Conservation (phyloP, 805 yeast species). For the Yamadazyma insecticola region DNA sequence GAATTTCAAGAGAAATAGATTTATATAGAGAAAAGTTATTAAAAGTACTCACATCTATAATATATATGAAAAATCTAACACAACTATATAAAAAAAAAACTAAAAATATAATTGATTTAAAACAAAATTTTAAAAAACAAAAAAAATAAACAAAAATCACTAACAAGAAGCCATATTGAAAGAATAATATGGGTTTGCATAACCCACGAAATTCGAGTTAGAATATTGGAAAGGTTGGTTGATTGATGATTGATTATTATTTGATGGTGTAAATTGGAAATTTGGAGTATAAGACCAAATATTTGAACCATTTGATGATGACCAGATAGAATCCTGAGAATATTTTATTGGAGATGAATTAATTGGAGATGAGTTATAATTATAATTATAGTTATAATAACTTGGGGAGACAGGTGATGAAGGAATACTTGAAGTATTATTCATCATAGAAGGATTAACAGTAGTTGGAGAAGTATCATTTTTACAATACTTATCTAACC, state of each 20-base stretch:
- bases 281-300: conserved; percentile 24
- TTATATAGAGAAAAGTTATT: too few relatives aligned
- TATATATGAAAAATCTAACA: too few relatives aligned
- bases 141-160: too few relatives aligned
- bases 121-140: too few relatives aligned
- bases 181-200: conserved; percentile 34
- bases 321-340: conserved; percentile 24
- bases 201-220: conserved; percentile 26
- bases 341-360: conserved; percentile 23
- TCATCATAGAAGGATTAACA: conserved; percentile 2
- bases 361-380: conserved; percentile 12
- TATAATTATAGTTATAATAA: conserved; percentile 10
- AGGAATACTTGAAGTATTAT: conserved; percentile 12
- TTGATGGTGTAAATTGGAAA: conserved; percentile 13
- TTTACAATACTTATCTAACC: conserved; percentile 33
- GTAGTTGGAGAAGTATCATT: conserved; percentile 1
- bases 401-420: conserved; percentile 18
- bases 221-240: conserved; percentile 18
- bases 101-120: not conserved
- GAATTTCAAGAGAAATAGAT: conserved; percentile 9
- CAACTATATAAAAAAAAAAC: too few relatives aligned
- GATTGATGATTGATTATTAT: conserved; percentile 2
- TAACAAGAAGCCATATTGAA: conserved; percentile 27
- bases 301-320: conserved; percentile 6
- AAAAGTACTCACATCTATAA: too few relatives aligned